Evolutionary conservation across 371 early-diverging fungal genomes (phyloP).

Genomic region (Antonospora locustae): DNA sequence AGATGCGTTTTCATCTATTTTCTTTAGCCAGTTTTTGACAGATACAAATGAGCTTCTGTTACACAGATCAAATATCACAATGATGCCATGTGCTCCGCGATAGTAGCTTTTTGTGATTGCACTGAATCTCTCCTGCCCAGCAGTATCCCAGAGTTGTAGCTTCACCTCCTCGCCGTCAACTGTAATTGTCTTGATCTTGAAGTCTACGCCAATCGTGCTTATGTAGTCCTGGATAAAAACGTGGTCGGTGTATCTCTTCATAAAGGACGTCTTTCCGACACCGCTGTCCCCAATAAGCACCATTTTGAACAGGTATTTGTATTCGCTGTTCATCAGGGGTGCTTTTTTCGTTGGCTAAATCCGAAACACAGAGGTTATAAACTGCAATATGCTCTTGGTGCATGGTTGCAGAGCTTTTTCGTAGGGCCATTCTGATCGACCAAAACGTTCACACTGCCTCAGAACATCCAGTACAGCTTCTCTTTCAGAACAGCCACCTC

Average conservation of each 20-base stretch:
- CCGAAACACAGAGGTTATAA: not conserved
- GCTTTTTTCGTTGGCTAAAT: slow-evolving; percentile 16
- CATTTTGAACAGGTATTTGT: slow-evolving; percentile 83
- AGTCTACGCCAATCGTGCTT: slow-evolving; percentile 98
- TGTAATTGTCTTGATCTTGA: slow-evolving; percentile 82
- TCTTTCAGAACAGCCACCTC: too few species aligned
- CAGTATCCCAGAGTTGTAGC: slow-evolving; percentile 97
- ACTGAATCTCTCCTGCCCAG: slow-evolving; percentile 97
- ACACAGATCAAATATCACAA: slow-evolving; percentile 94
- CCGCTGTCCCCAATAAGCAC: slow-evolving; percentile 92
- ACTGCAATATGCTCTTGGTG: not conserved
- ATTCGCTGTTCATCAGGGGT: slow-evolving; percentile 21
- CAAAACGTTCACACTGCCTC: too few species aligned
- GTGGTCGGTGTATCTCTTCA: slow-evolving; percentile 89
- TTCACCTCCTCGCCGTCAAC: slow-evolving; percentile 77
- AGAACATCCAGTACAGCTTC: too few species aligned
- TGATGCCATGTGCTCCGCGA: slow-evolving; percentile 76
- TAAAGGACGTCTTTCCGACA: slow-evolving; percentile 87
- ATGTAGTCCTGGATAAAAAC: slow-evolving; percentile 82
- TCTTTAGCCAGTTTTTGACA: slow-evolving; percentile 88
- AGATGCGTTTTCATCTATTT: slow-evolving; percentile 84
- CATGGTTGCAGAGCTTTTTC: not conserved
- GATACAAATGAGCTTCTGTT: slow-evolving; percentile 86
- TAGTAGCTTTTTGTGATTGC: slow-evolving; percentile 79
- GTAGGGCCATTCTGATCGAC: too few species aligned